Evolutionary conservation across 257 asterid genomes (phyloP).

Genomic region (Capsicum pubescens): DNA sequence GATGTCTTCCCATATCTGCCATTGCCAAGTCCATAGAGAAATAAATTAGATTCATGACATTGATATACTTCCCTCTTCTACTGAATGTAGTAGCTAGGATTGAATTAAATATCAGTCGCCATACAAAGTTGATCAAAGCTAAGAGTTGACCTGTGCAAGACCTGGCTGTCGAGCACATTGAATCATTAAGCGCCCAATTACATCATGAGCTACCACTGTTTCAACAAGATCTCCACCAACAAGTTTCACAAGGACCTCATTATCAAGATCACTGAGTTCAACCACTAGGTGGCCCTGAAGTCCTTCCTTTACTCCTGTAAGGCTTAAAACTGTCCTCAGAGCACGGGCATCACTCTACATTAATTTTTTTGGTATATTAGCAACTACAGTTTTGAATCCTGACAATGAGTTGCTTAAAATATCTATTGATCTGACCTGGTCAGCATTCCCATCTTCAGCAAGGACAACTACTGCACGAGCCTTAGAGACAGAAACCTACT

Average conservation of each 20-base stretch:
- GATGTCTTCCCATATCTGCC: slow-evolving; percentile 93
- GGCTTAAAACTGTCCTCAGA: slow-evolving; percentile 85
- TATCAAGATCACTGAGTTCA: slow-evolving; percentile 90
- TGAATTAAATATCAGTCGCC: neutral
- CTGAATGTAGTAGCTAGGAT: neutral
- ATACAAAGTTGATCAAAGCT: slow-evolving; percentile 17
- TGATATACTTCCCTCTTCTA: neutral
- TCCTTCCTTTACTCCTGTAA: slow-evolving; percentile 92
- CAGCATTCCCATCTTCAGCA: slow-evolving; percentile 94
- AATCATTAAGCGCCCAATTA: slow-evolving; percentile 89
- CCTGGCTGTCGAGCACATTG: slow-evolving; percentile 98
- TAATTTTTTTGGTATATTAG: slow-evolving; percentile 33
- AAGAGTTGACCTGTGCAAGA: slow-evolving; percentile 54
- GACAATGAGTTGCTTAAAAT: slow-evolving; percentile 32
- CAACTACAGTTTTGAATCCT: slow-evolving; percentile 29
- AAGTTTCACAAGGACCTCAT: slow-evolving; percentile 86
- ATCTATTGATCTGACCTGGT: slow-evolving; percentile 62
- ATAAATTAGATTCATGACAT: slow-evolving; percentile 25
- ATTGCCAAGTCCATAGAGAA: slow-evolving; percentile 36
- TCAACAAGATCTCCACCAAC: slow-evolving; percentile 93
- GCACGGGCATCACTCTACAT: slow-evolving; percentile 96
- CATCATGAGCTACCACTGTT: slow-evolving; percentile 96
- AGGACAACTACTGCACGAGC: slow-evolving; percentile 93
- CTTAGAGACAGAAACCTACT: slow-evolving; percentile 88
- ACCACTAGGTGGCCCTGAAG: slow-evolving; percentile 86